Evolutionary conservation across 2,329 filamentous ascomycete species (phyloP).

Genomic region (Xylaria sp.): DNA sequence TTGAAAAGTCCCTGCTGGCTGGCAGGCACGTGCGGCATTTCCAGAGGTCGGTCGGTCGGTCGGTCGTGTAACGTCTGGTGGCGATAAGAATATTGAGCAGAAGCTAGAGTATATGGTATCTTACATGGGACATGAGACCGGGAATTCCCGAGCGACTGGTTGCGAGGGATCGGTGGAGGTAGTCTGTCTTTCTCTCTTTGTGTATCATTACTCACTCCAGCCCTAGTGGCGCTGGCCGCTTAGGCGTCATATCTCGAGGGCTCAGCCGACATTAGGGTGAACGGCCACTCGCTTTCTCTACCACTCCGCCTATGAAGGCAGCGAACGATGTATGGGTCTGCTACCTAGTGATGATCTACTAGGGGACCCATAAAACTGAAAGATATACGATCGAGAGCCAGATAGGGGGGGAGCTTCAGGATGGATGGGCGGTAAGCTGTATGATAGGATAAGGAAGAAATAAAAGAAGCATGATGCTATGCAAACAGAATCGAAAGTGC

Average conservation of each 20-base stretch:
- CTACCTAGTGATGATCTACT: constrained; percentile 7
- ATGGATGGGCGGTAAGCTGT: constrained; percentile 28
- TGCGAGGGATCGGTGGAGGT: constrained; percentile 10
- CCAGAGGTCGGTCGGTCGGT: constrained; percentile 37
- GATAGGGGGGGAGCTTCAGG: constrained; percentile 18
- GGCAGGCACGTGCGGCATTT: constrained; percentile 36
- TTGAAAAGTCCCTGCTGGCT: constrained; percentile 11
- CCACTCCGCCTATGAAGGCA: constrained; percentile 16
- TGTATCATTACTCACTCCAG: constrained; percentile 23
- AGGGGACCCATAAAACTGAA: constrained; percentile 11
- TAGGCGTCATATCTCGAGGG: constrained; percentile 20
- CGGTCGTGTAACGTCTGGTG: constrained; percentile 42
- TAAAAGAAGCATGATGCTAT: constrained; percentile 22
- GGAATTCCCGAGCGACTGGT: constrained; percentile 12
- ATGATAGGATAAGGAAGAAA: constrained; percentile 21
- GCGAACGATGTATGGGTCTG: constrained; percentile 24
- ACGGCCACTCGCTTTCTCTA: constrained; percentile 15
- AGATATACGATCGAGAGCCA: constrained; percentile 12
- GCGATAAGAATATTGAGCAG: constrained; percentile 40
- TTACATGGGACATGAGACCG: constrained; percentile 20
- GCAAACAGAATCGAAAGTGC: constrained; percentile 16
- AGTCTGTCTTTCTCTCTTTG: constrained; percentile 6
- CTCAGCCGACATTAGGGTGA: constrained; percentile 9
- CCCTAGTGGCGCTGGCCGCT: constrained; percentile 14
- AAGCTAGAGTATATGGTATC: constrained; percentile 36